These are phyloP conservation scores for Andrographis paniculata DNA, from an alignment of 305 asterid species.

Conservation along the genomic window DNA sequence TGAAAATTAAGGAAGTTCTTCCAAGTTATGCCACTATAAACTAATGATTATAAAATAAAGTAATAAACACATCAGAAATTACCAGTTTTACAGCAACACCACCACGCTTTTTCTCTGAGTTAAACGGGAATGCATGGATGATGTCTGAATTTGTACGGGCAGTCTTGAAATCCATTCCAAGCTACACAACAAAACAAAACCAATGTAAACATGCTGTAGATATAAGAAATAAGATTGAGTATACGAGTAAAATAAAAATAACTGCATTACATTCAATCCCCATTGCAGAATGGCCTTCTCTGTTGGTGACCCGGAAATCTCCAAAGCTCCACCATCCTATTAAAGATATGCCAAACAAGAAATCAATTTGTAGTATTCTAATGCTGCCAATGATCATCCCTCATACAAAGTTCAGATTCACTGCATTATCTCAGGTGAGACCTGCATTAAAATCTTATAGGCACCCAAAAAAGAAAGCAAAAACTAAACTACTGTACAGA, in stretches of 20 bases:
- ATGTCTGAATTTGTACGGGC: conserved; percentile 46
- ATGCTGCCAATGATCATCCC: no score
- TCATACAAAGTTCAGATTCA: no score
- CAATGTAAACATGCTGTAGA: conserved; percentile 15
- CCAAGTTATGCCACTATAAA: neutral
- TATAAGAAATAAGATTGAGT: neutral
- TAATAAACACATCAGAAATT: conserved; percentile 15
- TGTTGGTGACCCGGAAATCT: conserved; percentile 93
- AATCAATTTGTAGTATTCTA: no score
- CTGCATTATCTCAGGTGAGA: no score
- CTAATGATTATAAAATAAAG: neutral
- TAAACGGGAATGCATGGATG: conserved; percentile 83
- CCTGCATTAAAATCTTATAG: no score
- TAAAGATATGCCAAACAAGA: conserved; percentile 19
- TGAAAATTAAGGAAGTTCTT: neutral
- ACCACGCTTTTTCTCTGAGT: conserved; percentile 90
- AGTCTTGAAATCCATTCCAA: conserved; percentile 73
- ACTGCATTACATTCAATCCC: conserved; percentile 57
- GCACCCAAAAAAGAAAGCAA: no score
- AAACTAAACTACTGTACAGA: no score
- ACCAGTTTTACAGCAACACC: conserved; percentile 87
- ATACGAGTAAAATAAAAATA: conserved; percentile 12
- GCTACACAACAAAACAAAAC: conserved; percentile 31
- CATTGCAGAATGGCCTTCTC: conserved; percentile 95
- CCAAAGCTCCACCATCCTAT: conserved; percentile 68